Conservation (phyloP, 768 basidiomycete species). For the Xerocomellus chrysenteron region DNA sequence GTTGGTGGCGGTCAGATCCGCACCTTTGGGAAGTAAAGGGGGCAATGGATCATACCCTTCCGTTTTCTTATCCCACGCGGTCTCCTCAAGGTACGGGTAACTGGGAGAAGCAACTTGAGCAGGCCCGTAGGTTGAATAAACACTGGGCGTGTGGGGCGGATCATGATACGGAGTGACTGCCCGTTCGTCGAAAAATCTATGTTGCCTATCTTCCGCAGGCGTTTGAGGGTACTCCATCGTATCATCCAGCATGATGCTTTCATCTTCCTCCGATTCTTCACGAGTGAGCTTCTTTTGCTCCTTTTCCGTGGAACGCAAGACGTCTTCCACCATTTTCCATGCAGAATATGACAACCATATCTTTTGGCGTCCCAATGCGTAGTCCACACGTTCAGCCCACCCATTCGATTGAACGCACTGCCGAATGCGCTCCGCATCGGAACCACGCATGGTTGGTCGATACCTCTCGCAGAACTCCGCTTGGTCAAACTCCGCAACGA, state of each 20-base stretch:
- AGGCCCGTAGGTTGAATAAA: slow-evolving; percentile 25
- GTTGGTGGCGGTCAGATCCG: slow-evolving; percentile 40
- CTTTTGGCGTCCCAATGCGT: slow-evolving; percentile 48
- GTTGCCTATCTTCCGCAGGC: slow-evolving; percentile 28
- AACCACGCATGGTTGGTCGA: slow-evolving; percentile 48
- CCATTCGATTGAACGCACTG: slow-evolving; percentile 50
- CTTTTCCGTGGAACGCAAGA: slow-evolving; percentile 49
- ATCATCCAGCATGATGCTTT: slow-evolving; percentile 42
- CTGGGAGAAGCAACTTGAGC: slow-evolving; percentile 23
- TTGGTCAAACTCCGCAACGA: slow-evolving; percentile 48
- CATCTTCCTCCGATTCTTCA: slow-evolving; percentile 46
- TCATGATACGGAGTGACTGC: slow-evolving; percentile 29
- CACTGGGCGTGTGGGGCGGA: slow-evolving; percentile 30
- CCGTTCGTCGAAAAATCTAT: slow-evolving; percentile 34
- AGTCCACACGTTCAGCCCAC: slow-evolving; percentile 57
- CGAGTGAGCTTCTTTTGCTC: slow-evolving; percentile 42
- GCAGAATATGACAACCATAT: slow-evolving; percentile 56
- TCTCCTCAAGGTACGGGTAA: slow-evolving; percentile 35
- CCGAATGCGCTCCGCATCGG: slow-evolving; percentile 46
- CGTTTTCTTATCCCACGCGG: slow-evolving; percentile 45
- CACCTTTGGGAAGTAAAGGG: slow-evolving; percentile 38
- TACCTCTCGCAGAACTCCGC: slow-evolving; percentile 53
- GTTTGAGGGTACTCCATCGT: slow-evolving; percentile 40
- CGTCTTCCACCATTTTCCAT: slow-evolving; percentile 64
- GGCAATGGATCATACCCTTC: slow-evolving; percentile 29